Evolutionary conservation across 768 basidiomycete genomes (phyloP).

Genomic region (Xerocomellus chrysenteron): DNA sequence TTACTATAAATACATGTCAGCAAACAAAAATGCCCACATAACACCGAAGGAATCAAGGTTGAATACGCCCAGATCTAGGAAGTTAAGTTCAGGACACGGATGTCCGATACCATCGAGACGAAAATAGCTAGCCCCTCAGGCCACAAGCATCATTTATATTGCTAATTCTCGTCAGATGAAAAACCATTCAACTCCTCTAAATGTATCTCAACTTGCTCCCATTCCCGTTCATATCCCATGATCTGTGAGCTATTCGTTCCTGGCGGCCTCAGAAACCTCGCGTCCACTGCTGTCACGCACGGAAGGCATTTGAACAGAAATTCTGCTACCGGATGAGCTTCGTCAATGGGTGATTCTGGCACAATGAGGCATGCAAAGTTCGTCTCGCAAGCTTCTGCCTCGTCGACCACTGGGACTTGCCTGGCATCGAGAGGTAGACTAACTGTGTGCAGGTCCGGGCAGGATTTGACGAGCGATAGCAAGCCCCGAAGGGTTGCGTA

Average conservation of each 20-base stretch:
- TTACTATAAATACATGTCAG: too few species aligned
- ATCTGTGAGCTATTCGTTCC: background rate
- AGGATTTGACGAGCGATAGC: conserved; percentile 1
- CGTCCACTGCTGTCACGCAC: background rate
- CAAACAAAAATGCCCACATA: too few species aligned
- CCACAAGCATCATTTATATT: too few species aligned
- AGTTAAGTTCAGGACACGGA: too few species aligned
- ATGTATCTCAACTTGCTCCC: background rate
- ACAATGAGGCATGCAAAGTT: background rate
- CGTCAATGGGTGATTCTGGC: conserved; percentile 13
- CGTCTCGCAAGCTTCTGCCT: background rate
- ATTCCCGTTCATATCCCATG: background rate
- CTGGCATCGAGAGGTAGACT: conserved; percentile 12
- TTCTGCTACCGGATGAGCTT: conserved; percentile 8
- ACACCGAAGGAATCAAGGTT: too few species aligned
- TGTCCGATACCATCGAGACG: too few species aligned
- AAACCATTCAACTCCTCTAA: background rate
- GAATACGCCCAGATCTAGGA: too few species aligned
- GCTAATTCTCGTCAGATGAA: too few species aligned
- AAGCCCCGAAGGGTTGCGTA: conserved; percentile 8
- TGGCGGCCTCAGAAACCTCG: background rate
- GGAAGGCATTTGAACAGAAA: conserved; percentile 9
- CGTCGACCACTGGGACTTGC: conserved; percentile 5
- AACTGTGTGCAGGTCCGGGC: background rate
- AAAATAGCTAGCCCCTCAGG: too few species aligned